Base-by-base conservation (phyloP, 208 protist genomes). In the Phytomonas francai region DNA sequence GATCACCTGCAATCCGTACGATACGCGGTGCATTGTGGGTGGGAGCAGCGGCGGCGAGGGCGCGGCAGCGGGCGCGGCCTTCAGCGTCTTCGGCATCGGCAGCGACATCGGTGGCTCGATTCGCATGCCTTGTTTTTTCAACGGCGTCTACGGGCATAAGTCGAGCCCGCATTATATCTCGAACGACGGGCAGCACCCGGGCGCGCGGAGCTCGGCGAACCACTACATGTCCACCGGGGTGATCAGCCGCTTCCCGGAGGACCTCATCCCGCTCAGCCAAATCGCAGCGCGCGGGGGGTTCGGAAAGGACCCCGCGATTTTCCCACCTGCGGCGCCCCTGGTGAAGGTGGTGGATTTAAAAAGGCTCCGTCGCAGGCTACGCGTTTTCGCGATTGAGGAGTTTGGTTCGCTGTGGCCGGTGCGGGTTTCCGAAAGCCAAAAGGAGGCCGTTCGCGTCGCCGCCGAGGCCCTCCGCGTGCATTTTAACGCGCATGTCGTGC, bases 101-200 rank as follows among this genome's bases (percentile, higher is more conserved):
- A 91, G 86, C 67, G 91, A 97, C 72, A 93, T 95, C 70, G 91
- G 89, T 59, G 91, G 91, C 29, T 95, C 89, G 30, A 95, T 97
- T 59, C 88, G 91, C 71, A 91, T 93, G 86, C 91, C 91, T 8
- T 85, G 89, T 65, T 91, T 89, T 74, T 95, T 94, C 77, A 94
- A 93, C 68, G 91, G 91, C 61, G 87, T 97, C 25, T 95, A 86
- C 76, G 91, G 91, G 19, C 81, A 91, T 80, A 95, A 95, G 79
- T 76, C 89, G 42, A 90, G 81, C 62, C 83, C 84, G 57, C 87
- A 94, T 68, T 87, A 85, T 74, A 93, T 96, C 79, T 77, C 76
- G 42, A 93, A 91, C 70, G 59, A 75, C 32, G 88, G 91, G 45
- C 89, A 95, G 76, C 78, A 91, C 78, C 87, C 87, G 2, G 75